Percentiles rank a stretch among this genome's conserved stretches.
Evolutionary conservation across 768 basidiomycete genomes (phyloP).

Genomic region (Trametes gibbosa): DNA sequence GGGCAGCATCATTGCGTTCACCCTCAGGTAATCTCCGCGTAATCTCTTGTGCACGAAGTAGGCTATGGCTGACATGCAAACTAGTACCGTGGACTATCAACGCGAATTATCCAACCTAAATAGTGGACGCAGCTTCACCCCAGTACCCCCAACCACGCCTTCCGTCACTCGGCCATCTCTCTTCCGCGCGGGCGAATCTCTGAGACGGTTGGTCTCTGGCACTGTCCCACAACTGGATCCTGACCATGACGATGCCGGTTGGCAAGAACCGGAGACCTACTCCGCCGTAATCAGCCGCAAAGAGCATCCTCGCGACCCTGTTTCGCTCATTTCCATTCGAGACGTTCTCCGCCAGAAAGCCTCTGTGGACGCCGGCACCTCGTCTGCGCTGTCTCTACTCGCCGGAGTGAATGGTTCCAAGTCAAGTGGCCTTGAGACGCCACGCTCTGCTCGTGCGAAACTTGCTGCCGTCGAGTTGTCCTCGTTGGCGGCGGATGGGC

Average conservation of each 20-base stretch:
- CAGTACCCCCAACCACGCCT: constrained; percentile 21
- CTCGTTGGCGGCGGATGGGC: constrained; percentile 49
- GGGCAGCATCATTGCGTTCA: constrained; percentile 79
- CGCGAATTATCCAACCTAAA: constrained; percentile 36
- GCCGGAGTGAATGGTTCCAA: constrained; percentile 20
- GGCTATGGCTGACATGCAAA: not conserved
- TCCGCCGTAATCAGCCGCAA: constrained; percentile 61
- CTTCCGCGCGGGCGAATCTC: constrained; percentile 45
- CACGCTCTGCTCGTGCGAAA: constrained; percentile 51
- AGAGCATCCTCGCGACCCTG: constrained; percentile 59
- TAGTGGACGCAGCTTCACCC: not conserved
- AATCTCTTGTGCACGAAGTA: too few species aligned
- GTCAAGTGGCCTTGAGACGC: constrained; percentile 21
- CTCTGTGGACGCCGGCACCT: constrained; percentile 33
- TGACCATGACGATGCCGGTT: constrained; percentile 53
- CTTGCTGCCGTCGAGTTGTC: constrained; percentile 59
- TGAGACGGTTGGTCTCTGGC: constrained; percentile 46
- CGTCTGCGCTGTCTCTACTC: constrained; percentile 24
- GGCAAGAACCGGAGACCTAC: constrained; percentile 61
- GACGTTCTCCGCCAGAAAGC: constrained; percentile 60
- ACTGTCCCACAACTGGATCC: constrained; percentile 48
- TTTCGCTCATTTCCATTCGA: constrained; percentile 50
- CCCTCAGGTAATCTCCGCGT: constrained; percentile 49
- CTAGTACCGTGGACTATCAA: constrained; percentile 60
- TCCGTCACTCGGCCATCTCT: constrained; percentile 42